phyloP scores from a whole-genome alignment of 106 monocot species.

The Dioscorea zingiberensis region DNA sequence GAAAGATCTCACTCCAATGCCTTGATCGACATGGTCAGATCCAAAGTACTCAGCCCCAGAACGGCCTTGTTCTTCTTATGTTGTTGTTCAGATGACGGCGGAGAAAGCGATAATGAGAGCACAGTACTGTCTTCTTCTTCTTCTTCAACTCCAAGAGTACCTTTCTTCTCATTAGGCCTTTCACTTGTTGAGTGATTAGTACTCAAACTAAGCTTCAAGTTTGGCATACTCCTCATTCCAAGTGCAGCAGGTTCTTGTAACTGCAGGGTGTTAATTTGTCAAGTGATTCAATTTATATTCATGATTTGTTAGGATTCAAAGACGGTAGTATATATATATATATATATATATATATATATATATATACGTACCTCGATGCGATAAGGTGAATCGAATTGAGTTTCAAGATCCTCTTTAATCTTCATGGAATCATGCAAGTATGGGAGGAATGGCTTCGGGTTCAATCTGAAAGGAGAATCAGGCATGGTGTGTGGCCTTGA shows the following conservation, averaged over 20 bases:
- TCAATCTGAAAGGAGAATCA: conserved; percentile 3
- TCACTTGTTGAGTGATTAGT: conserved; percentile 4
- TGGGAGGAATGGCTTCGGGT: background rate
- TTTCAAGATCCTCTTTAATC: conserved; percentile 8
- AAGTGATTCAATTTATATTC: no score
- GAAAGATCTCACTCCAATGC: conserved; percentile 99
- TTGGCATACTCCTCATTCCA: background rate
- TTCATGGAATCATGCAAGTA: conserved; percentile 12
- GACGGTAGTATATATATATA: no score
- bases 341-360: no score
- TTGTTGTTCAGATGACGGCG: conserved; percentile 12
- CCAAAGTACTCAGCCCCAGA: conserved; percentile 87
- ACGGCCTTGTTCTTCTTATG: conserved; percentile 35
- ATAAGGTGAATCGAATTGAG: conserved; percentile 7
- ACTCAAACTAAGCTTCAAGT: conserved; percentile 69
- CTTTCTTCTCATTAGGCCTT: background rate
- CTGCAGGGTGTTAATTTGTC: no score
- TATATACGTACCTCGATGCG: conserved; percentile 1
- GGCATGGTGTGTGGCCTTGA: conserved; percentile 3
- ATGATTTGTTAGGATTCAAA: no score
- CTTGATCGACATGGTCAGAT: conserved; percentile 99
- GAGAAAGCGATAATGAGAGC: conserved; percentile 72
- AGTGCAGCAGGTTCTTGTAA: no score
- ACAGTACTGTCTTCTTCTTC: conserved; percentile 46
- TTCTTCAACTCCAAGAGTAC: background rate